Conservation (phyloP, 805 yeast genomes). For the Wickerhamomyces chaumierensis region DNA sequence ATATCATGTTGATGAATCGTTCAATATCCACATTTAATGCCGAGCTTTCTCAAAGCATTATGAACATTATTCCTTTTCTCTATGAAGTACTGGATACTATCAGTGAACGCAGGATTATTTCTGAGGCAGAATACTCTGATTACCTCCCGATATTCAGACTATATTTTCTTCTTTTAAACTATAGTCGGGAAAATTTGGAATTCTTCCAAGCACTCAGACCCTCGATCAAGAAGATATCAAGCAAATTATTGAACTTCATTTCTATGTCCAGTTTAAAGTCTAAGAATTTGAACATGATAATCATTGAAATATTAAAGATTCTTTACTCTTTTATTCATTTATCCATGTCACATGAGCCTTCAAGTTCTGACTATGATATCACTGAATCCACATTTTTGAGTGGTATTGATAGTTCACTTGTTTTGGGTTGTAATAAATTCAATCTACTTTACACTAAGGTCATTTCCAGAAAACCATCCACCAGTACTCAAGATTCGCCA, state of each 20-base stretch:
- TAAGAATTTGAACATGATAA: constrained; percentile 12
- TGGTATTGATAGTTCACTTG: constrained; percentile 18
- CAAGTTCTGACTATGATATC: constrained; percentile 4
- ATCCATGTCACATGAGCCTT: background rate
- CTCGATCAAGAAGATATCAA: constrained; percentile 12
- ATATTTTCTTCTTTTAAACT: constrained; percentile 13
- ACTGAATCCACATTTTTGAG: constrained; percentile 7
- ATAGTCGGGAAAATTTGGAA: constrained; percentile 1
- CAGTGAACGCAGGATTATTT: constrained; percentile 16
- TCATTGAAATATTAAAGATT: constrained; percentile 19
- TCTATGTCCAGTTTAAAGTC: constrained; percentile 13
- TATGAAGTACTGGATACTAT: constrained; percentile 11
- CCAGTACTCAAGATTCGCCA: constrained; percentile 1
- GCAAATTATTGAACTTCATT: constrained; percentile 17
- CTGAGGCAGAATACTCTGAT: constrained; percentile 15
- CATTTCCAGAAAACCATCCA: constrained; percentile 2
- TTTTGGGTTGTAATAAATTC: constrained; percentile 19
- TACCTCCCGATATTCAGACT: constrained; percentile 18
- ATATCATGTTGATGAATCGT: constrained; percentile 12
- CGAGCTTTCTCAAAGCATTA: background rate
- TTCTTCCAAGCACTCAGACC: constrained; percentile 6
- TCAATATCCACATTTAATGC: constrained; percentile 5
- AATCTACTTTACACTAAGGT: constrained; percentile 12
- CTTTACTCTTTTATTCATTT: constrained; percentile 14
- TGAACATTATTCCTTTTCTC: constrained; percentile 6